Conservation (phyloP, 805 yeast genomes). For the Sugiyamaella americana region DNA sequence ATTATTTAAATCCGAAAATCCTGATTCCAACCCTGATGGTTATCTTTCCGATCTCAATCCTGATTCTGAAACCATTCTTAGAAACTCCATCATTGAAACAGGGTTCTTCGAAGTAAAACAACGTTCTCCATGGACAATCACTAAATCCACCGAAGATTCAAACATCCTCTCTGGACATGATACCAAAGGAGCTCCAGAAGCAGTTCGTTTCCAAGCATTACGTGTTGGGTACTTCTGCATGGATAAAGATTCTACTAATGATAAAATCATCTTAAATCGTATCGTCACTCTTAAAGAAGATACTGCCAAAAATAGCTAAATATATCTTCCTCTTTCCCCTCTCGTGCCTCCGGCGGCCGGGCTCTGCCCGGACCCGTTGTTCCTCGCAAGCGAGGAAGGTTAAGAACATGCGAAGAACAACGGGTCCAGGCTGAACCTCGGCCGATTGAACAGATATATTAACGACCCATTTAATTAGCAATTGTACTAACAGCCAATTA, state of each 20-base stretch:
- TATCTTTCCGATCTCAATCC: constrained; percentile 78
- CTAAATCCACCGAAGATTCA: constrained; percentile 37
- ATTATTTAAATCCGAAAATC: constrained; percentile 86
- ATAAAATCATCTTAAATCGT: constrained; percentile 70
- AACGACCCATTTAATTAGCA: no score
- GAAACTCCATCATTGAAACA: constrained; percentile 68
- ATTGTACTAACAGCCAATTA: no score
- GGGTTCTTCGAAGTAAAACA: constrained; percentile 61
- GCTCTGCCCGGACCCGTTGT: neutral
- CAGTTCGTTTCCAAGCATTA: constrained; percentile 96
- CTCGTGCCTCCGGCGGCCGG: neutral
- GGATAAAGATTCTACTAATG: constrained; percentile 67
- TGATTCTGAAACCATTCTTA: constrained; percentile 63
- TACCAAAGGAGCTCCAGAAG: constrained; percentile 55
- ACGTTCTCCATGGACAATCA: constrained; percentile 71
- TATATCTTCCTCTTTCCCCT: neutral
- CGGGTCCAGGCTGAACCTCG: no score
- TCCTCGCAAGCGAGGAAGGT: no score
- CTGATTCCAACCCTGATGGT: constrained; percentile 68
- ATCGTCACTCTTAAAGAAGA: constrained; percentile 92
- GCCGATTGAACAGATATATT: no score
- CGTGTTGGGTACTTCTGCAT: constrained; percentile 93
- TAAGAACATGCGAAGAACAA: no score
- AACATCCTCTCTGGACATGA: constrained; percentile 57
- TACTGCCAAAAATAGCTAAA: constrained; percentile 24